Evolutionary conservation across 441 rosid genomes (phyloP).

Genomic region (Omphalea diandra): DNA sequence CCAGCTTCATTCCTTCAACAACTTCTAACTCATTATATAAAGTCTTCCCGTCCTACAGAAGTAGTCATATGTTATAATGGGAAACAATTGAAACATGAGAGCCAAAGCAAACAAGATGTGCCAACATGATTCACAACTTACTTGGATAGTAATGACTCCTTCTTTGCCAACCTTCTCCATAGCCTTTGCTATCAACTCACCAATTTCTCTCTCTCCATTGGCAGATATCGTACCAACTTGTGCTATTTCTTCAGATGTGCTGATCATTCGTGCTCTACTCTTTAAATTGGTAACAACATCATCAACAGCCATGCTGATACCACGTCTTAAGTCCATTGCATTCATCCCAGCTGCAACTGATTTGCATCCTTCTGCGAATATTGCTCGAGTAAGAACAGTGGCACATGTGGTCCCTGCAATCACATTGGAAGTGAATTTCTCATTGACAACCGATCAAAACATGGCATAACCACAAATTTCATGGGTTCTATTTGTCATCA

Average conservation of each 20-base stretch:
- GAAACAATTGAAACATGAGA: not conserved
- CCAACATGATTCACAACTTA: constrained; percentile 28
- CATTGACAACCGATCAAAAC: not conserved
- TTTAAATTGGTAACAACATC: constrained; percentile 75
- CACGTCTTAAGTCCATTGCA: constrained; percentile 88
- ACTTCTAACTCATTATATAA: constrained; percentile 79
- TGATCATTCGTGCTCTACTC: constrained; percentile 81
- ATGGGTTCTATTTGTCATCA: too few species aligned
- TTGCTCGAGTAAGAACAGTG: constrained; percentile 73
- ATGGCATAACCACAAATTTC: not conserved
- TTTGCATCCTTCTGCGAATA: constrained; percentile 84
- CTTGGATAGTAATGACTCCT: constrained; percentile 87
- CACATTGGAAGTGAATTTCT: not conserved
- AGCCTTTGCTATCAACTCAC: constrained; percentile 88
- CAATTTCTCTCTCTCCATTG: constrained; percentile 91
- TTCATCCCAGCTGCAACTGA: constrained; percentile 97
- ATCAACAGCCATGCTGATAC: constrained; percentile 91
- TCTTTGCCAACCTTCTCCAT: constrained; percentile 97
- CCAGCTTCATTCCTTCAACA: constrained; percentile 91
- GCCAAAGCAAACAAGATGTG: not conserved
- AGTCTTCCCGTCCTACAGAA: constrained; percentile 76
- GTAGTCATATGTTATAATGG: not conserved
- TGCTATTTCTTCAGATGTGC: constrained; percentile 93
- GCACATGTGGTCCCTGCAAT: constrained; percentile 88
- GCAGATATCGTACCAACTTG: constrained; percentile 94